A percentile compares a stretch with the other conserved stretches of the same genome.
Conservation (phyloP, 768 basidiomycete species). For the Auricularia sp. region DNA sequence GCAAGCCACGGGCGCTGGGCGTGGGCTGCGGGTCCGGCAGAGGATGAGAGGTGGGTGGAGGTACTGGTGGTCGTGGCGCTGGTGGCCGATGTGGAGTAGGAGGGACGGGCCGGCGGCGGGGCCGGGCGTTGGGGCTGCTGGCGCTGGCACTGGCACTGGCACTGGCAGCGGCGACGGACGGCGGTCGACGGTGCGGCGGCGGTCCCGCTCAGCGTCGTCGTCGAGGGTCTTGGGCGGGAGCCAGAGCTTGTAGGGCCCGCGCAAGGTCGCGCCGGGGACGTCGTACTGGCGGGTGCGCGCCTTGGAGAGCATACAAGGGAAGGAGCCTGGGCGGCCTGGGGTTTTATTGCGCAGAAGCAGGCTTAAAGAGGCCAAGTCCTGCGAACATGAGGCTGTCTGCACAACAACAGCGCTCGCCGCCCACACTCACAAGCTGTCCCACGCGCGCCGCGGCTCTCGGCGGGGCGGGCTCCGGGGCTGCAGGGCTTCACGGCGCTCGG, state of each 20-base stretch:
- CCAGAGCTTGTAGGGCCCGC: background rate
- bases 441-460: too few species aligned
- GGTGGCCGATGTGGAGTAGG: background rate
- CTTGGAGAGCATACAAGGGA: background rate
- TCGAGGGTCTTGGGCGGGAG: background rate
- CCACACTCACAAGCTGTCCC: background rate
- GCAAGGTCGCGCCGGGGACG: background rate
- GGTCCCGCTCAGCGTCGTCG: background rate
- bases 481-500: too few species aligned
- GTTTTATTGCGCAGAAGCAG: background rate
- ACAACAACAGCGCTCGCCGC: background rate
- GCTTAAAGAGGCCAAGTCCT: background rate
- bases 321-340: background rate
- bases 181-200: background rate
- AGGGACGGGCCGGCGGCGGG: background rate
- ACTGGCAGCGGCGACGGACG: background rate
- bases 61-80: background rate
- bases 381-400: background rate
- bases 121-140: background rate
- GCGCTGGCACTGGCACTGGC: background rate
- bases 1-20: background rate
- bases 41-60: background rate
- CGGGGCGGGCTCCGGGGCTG: too few species aligned
- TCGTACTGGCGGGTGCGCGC: background rate
- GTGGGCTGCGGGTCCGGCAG: background rate